Evolutionary conservation across 306 rosid species (phyloP).

Genomic region (Ceratonia siliqua): DNA sequence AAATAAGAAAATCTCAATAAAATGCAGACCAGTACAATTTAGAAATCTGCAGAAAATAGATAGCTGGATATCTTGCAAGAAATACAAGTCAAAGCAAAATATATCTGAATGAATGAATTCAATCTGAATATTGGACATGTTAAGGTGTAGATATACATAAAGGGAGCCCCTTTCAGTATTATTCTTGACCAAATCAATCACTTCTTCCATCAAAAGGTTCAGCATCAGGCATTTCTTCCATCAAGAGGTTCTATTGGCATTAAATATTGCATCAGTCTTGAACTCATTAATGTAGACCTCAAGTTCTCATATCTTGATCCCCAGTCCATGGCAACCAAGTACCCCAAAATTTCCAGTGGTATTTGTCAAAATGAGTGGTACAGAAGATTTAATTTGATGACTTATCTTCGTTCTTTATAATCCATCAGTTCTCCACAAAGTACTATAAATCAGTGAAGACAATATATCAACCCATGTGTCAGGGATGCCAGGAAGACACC

Average conservation of each 20-base stretch:
- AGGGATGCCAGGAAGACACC: no score
- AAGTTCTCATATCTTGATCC: slow-evolving; percentile 26
- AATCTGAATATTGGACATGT: slow-evolving; percentile 22
- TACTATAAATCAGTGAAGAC: slow-evolving; percentile 48
- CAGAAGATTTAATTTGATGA: slow-evolving; percentile 5
- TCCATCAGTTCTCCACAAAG: slow-evolving; percentile 34
- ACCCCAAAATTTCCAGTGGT: slow-evolving; percentile 4
- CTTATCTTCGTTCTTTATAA: slow-evolving; percentile 1
- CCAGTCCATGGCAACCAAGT: slow-evolving; percentile 14
- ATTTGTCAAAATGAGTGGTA: slow-evolving; percentile 16
- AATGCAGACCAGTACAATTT: background rate
- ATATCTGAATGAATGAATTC: slow-evolving; percentile 21
- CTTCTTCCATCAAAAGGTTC: slow-evolving; percentile 17
- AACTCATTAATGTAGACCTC: slow-evolving; percentile 17
- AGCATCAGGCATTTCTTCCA: slow-evolving; percentile 23
- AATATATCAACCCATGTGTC: slow-evolving; percentile 88
- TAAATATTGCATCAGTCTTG: background rate
- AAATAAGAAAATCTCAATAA: background rate
- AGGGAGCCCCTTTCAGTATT: background rate
- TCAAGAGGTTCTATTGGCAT: background rate
- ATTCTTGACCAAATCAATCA: slow-evolving; percentile 15
- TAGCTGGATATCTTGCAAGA: background rate
- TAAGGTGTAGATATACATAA: background rate
- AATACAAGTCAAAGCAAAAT: background rate
- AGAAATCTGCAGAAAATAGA: background rate